Evolutionary conservation across 805 yeast genomes (phyloP), one percentile per base, ranked within the genome.

Genomic region (Brettanomyces sp.): DNA sequence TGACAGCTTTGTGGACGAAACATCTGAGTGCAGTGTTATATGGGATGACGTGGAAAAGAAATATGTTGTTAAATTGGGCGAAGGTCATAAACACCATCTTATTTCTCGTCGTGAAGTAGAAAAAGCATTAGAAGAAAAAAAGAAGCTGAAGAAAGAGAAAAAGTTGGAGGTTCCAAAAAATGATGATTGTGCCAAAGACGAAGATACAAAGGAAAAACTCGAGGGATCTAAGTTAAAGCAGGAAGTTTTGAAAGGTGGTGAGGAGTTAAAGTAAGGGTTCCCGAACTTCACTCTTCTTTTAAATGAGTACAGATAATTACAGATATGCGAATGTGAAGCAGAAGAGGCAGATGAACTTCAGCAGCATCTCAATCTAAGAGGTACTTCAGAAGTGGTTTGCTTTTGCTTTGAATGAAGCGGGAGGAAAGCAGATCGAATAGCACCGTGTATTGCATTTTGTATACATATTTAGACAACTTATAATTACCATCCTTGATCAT

Each of bases 401-500:
- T 7, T 28, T 9, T 28, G 3, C 32, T 9, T 2, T 28, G 11
- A 3, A 28, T 28, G 11, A 28, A 7, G 32, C 11, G 32, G 11
- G 32, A 28, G 32, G 9, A 28, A 28, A 28, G 2, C 32, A 28
- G 11, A 28, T 28, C 11, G 32, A 28, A 28, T 28, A 28, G 32
- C 2, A n/a, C 37, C 13, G 11, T 35, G 22, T 35, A 35, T 35
- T 35, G 3, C 37, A 35, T 35, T 18, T 18, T 24, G 25, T 38
- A 21, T 21, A 18, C 18, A 38, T 18, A 38, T 12, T 38, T 14
- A 14, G 18, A 18, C 41, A 14, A 23, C 13, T 38, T 38, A 14
- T 38, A 33, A 8, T 56, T 50, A 77, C 79, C 79, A 74, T 2
- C 80, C 95, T 55, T 85, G 90, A 56, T 89, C 96, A 66, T 90